Evolutionary conservation across 2,329 filamentous ascomycete genomes (phyloP).

Genomic region (Aspergillus novofumigatus): DNA sequence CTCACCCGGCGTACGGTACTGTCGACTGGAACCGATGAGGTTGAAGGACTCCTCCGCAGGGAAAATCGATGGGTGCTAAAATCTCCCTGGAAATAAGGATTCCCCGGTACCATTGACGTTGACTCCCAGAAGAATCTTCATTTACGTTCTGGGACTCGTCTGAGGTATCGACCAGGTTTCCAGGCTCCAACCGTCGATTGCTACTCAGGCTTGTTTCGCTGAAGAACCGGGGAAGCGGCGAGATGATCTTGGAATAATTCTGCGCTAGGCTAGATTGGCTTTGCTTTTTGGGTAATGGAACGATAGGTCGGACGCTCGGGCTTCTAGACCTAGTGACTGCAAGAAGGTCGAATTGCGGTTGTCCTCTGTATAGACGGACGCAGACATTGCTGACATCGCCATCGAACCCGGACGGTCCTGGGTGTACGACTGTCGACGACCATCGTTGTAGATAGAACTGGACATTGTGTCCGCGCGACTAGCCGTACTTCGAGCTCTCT

Average conservation of each 20-base stretch:
- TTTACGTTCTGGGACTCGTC: constrained; percentile 18
- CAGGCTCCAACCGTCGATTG: constrained; percentile 20
- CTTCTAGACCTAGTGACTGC: constrained; percentile 24
- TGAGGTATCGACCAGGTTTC: constrained; percentile 11
- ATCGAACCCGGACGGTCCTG: constrained; percentile 31
- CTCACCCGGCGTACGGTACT: constrained; percentile 17
- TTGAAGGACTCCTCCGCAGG: constrained; percentile 16
- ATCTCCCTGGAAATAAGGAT: constrained; percentile 11
- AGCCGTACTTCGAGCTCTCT: constrained; percentile 31
- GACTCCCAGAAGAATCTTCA: constrained; percentile 13
- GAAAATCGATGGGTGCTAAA: background rate
- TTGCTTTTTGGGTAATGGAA: constrained; percentile 19
- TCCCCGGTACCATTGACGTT: constrained; percentile 21
- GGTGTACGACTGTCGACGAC: constrained; percentile 24
- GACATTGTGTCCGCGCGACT: constrained; percentile 35
- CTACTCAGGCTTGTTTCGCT: constrained; percentile 32
- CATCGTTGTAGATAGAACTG: constrained; percentile 28
- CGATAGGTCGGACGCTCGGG: constrained; percentile 19
- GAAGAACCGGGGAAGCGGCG: constrained; percentile 34
- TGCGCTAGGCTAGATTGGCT: constrained; percentile 36
- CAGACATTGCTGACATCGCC: constrained; percentile 32
- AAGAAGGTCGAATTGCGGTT: constrained; percentile 30
- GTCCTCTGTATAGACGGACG: constrained; percentile 34
- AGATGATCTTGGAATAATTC: constrained; percentile 34
- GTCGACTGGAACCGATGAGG: constrained; percentile 13